Evolutionary conservation across 116 monocot genomes (phyloP).

Genomic region (Phalaenopsis hybrid): DNA sequence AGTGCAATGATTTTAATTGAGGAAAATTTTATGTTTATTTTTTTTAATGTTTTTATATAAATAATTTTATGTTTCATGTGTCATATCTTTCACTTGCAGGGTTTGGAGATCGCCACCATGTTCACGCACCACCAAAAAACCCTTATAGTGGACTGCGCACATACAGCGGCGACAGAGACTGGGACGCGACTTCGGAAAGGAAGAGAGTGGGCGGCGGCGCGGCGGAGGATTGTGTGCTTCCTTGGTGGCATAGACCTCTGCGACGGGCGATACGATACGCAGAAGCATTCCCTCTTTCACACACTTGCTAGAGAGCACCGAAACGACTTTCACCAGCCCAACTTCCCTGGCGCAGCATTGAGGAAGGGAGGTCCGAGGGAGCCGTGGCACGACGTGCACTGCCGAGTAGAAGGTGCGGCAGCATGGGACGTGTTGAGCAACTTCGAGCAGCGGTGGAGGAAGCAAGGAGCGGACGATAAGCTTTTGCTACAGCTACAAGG

Average conservation of each 20-base stretch:
- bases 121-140: constrained; percentile 63
- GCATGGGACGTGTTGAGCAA: constrained; percentile 47
- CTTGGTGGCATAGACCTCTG: constrained; percentile 51
- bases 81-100: not conserved
- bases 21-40: too few species aligned
- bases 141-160: constrained; percentile 21
- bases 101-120: constrained; percentile 35
- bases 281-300: constrained; percentile 38
- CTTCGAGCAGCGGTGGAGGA: constrained; percentile 49
- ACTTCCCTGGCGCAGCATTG: constrained; percentile 33
- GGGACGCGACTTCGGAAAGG: not conserved
- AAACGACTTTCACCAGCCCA: constrained; percentile 48
- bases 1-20: too few species aligned
- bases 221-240: constrained; percentile 30
- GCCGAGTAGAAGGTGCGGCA: constrained; percentile 32
- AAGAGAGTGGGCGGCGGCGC: not conserved
- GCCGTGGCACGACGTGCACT: constrained; percentile 60
- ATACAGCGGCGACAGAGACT: not conserved
- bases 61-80: too few species aligned
- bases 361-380: constrained; percentile 47
- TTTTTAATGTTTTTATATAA: too few species aligned
- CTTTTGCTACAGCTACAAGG: constrained; percentile 16
- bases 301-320: constrained; percentile 25
- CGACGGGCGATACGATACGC: constrained; percentile 51
- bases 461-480: constrained; percentile 26